Evolutionary conservation across 371 early-diverging fungal species (phyloP).

Genomic region (Saksenaea vasiformis): DNA sequence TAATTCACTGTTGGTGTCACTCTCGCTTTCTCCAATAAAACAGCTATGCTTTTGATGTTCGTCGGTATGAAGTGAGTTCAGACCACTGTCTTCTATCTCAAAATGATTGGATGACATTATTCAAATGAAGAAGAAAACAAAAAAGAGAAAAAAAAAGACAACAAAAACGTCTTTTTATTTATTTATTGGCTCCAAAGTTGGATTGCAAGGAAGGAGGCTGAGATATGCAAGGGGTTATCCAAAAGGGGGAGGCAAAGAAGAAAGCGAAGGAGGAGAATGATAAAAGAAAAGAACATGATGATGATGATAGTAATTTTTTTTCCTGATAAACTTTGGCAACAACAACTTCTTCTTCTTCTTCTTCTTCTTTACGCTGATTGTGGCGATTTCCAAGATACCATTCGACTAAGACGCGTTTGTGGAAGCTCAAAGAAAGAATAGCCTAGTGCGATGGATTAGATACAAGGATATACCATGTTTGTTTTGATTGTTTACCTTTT

Average conservation of each 20-base stretch:
- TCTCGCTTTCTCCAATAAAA: background rate
- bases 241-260: background rate
- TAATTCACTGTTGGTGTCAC: background rate
- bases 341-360: no score
- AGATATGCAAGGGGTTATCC: constrained; percentile 12
- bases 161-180: constrained; percentile 8
- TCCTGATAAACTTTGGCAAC: no score
- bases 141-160: constrained; percentile 14
- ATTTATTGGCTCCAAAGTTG: constrained; percentile 10
- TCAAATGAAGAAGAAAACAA: constrained; percentile 5
- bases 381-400: constrained; percentile 23
- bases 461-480: background rate
- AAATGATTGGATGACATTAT: constrained; percentile 4
- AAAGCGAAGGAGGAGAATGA: constrained; percentile 2
- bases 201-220: constrained; percentile 11
- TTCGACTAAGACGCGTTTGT: constrained; percentile 15
- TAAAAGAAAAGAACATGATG: background rate
- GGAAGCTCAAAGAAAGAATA: constrained; percentile 36
- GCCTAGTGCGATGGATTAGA: background rate
- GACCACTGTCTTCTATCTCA: background rate
- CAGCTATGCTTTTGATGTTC: background rate
- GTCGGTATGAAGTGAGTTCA: background rate
- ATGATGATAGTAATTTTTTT: background rate
- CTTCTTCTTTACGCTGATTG: background rate
- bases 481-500: constrained; percentile 20